Conservation (phyloP, 2,329 filamentous ascomycete species). For the Emergomyces pasteurianus region DNA sequence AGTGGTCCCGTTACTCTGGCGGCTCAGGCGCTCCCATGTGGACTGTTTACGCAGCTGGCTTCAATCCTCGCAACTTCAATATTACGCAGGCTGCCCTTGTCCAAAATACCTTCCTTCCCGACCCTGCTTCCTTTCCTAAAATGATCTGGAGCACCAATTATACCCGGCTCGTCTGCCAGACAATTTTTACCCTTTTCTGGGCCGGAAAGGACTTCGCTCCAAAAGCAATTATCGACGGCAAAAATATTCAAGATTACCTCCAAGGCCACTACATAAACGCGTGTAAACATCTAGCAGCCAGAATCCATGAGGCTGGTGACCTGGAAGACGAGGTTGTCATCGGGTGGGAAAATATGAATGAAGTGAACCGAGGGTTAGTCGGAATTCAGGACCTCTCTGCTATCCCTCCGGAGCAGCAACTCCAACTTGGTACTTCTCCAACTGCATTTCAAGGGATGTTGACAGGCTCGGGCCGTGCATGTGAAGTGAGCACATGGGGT, state of each 20-base stretch:
- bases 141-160: conserved; percentile 99
- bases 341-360: conserved; percentile 94
- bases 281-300: conserved; percentile 65
- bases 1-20: conserved; percentile 91
- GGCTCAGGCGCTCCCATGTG: conserved; percentile 95
- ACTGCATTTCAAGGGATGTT: conserved; percentile 91
- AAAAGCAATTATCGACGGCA: conserved; percentile 85
- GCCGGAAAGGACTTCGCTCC: conserved; percentile 84
- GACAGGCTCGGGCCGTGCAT: conserved; percentile 79
- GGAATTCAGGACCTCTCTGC: conserved; percentile 69
- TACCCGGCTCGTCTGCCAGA: conserved; percentile 69
- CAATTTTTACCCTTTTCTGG: conserved; percentile 92
- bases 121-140: conserved; percentile 79
- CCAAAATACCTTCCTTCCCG: conserved; percentile 72
- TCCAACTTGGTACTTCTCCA: conserved; percentile 86
- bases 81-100: conserved; percentile 85
- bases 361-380: conserved; percentile 80
- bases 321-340: conserved; percentile 78
- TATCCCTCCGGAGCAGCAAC: conserved; percentile 74
- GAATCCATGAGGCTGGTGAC: conserved; percentile 81
- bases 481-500: conserved; percentile 83
- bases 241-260: conserved; percentile 94
- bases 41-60: conserved; percentile 88
- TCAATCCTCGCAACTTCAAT: conserved; percentile 76
- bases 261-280: conserved; percentile 76